Evolutionary conservation across 345 rosid species (phyloP).

Genomic region (Aethionema arabicum): DNA sequence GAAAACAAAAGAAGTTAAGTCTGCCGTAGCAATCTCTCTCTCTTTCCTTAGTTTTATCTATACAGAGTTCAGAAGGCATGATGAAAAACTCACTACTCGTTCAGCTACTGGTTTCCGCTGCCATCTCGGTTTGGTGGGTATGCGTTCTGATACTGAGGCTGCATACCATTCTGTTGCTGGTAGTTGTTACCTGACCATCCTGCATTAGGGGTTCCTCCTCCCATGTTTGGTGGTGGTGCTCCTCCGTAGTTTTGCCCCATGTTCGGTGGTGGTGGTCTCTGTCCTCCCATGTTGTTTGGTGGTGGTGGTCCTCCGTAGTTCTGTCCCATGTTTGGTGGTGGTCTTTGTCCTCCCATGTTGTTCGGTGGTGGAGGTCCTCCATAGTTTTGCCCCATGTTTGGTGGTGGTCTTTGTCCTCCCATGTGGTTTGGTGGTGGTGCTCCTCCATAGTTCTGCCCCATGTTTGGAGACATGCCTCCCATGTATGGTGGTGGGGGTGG

Average conservation of each 20-base stretch:
- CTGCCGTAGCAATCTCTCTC: too few species aligned
- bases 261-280: conserved; percentile 31
- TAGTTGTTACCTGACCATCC: conserved; percentile 34
- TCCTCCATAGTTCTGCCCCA: conserved; percentile 27
- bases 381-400: conserved; percentile 26
- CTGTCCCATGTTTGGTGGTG: too few species aligned
- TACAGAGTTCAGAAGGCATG: too few species aligned
- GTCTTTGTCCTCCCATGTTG: too few species aligned
- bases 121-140: conserved; percentile 4
- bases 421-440: neutral
- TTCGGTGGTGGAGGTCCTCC: conserved; percentile 16
- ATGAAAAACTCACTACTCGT: too few species aligned
- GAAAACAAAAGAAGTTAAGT: too few species aligned
- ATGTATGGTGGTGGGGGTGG: neutral
- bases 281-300: conserved; percentile 34
- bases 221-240: neutral
- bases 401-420: too few species aligned
- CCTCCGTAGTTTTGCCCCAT: conserved; percentile 29
- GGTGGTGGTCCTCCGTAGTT: neutral
- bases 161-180: too few species aligned
- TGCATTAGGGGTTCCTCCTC: too few species aligned
- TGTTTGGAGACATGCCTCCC: conserved; percentile 27
- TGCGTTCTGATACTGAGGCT: too few species aligned
- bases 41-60: too few species aligned
- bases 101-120: conserved; percentile 20